Evolutionary conservation across 1,139 yeast genomes (phyloP).

Genomic region (Sporopachydermia cereana): DNA sequence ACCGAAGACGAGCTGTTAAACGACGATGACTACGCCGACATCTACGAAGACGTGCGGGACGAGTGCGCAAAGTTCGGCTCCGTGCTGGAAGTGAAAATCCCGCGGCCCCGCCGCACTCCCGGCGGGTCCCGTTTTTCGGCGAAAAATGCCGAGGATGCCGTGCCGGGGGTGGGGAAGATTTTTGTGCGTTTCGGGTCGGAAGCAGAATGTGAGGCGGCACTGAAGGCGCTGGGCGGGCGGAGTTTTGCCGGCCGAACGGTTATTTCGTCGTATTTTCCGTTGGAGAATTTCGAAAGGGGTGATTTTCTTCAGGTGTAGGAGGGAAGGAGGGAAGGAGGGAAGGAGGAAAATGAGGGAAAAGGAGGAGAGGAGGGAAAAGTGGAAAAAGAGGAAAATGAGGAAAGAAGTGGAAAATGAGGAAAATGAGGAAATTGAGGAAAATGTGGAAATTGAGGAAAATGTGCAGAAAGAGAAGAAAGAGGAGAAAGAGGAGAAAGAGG

Average conservation of each 20-base stretch:
- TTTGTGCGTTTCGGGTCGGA: conserved; percentile 51
- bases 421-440: no score
- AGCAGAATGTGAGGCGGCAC: conserved; percentile 44
- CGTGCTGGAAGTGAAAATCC: conserved; percentile 47
- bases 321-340: conserved; percentile 1
- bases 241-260: conserved; percentile 61
- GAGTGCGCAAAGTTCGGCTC: conserved; percentile 45
- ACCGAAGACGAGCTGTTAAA: conserved; percentile 53
- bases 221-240: conserved; percentile 55
- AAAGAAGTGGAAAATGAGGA: no score
- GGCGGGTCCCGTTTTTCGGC: conserved; percentile 28
- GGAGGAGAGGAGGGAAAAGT: conserved; percentile 5
- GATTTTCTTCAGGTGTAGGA: conserved; percentile 13
- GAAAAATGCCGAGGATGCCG: conserved; percentile 16
- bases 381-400: no score
- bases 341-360: conserved; percentile 1
- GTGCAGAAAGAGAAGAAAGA: no score
- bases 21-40: conserved; percentile 36
- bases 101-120: conserved; percentile 47
- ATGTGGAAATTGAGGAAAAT: no score
- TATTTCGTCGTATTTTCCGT: conserved; percentile 51
- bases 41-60: conserved; percentile 38
- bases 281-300: conserved; percentile 37
- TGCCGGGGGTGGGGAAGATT: conserved; percentile 59
- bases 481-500: no score